Evolutionary conservation across 106 monocot species (phyloP).

Genomic region (Platanthera guangdongensis): DNA sequence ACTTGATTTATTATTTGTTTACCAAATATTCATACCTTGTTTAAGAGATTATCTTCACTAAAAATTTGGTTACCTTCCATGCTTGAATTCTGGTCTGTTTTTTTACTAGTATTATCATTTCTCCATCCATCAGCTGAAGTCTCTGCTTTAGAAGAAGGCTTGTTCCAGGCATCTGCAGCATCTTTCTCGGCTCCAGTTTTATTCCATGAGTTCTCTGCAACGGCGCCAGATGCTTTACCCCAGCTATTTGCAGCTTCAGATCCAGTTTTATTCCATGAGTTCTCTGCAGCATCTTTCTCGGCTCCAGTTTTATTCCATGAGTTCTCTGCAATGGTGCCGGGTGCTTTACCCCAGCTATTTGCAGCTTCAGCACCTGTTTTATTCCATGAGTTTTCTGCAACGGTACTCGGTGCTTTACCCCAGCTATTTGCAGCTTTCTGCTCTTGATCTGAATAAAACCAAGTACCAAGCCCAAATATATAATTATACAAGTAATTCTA

Average conservation of each 20-base stretch:
- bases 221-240: background rate
- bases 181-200: background rate
- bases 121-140: background rate
- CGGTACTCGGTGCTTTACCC: background rate
- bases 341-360: conserved; percentile 1
- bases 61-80: background rate
- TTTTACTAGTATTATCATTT: background rate
- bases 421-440: background rate
- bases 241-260: background rate
- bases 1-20: background rate
- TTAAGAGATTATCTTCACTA: background rate
- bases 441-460: conserved; percentile 9
- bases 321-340: background rate
- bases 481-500: too few species aligned
- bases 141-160: background rate
- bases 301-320: conserved; percentile 4
- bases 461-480: background rate
- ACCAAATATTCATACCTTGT: background rate
- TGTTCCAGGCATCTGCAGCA: conserved; percentile 5
- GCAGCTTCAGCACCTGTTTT: background rate
- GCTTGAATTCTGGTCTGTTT: background rate
- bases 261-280: conserved; percentile 3
- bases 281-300: conserved; percentile 2
- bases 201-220: conserved; percentile 4
- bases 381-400: conserved; percentile 3